A percentile compares a stretch with the other conserved stretches of the same genome.
Evolutionary conservation across 2,329 filamentous ascomycete genomes (phyloP).

Genomic region (Cryoendolithus antarcticus): DNA sequence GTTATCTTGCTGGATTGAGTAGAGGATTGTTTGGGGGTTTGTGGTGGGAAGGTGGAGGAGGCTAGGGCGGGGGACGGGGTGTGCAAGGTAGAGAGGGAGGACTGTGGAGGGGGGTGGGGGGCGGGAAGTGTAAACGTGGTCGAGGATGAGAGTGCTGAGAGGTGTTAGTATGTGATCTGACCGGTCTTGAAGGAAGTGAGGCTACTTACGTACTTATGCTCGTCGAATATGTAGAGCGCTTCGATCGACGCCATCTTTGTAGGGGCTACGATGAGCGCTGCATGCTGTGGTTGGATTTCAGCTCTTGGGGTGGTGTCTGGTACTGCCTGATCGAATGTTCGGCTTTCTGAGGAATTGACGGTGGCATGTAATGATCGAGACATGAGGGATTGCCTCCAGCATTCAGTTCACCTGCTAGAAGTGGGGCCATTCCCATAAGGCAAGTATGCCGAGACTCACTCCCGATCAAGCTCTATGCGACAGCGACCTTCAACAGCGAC

Average conservation of each 20-base stretch:
- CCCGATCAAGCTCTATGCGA: slow-evolving; percentile 2
- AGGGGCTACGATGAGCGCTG: too few relatives aligned
- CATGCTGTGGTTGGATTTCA: too few relatives aligned
- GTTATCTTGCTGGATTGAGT: slow-evolving; percentile 76
- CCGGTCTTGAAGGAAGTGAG: too few relatives aligned
- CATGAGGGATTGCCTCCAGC: too few relatives aligned
- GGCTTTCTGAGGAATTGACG: too few relatives aligned
- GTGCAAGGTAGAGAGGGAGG: slow-evolving; percentile 74
- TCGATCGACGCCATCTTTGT: slow-evolving; percentile 59
- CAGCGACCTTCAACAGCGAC: not conserved
- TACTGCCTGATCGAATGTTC: too few relatives aligned
- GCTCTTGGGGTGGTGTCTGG: too few relatives aligned
- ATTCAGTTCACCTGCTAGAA: too few relatives aligned
- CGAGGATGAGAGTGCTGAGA: slow-evolving; percentile 72
- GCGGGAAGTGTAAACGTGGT: slow-evolving; percentile 75
- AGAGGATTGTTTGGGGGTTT: slow-evolving; percentile 75
- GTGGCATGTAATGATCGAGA: too few relatives aligned
- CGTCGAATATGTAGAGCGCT: slow-evolving; percentile 93
- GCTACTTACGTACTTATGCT: slow-evolving; percentile 64
- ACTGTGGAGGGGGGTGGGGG: slow-evolving; percentile 65
- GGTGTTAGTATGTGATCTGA: too few relatives aligned
- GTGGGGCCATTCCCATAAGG: too few relatives aligned
- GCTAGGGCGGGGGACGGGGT: slow-evolving; percentile 69
- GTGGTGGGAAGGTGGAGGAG: slow-evolving; percentile 74
- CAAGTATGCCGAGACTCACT: not conserved